Evolutionary conservation across 257 asterid species (phyloP).

Genomic region (Ehretia macrophylla): DNA sequence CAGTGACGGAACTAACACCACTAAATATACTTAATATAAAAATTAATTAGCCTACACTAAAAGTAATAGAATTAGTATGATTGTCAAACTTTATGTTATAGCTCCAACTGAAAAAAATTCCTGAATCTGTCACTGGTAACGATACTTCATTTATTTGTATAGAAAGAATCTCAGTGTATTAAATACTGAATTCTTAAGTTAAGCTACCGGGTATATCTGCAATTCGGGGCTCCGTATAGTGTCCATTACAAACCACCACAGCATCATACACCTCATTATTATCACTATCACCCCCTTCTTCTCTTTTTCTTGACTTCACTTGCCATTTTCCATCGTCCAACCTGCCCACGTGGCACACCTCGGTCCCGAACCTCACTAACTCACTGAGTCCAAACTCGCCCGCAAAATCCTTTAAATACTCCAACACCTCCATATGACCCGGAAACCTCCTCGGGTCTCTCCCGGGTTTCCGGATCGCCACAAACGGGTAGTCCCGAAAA

Average conservation of each 20-base stretch:
- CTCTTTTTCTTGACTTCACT: constrained; percentile 40
- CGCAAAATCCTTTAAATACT: constrained; percentile 65
- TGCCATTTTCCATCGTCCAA: constrained; percentile 58
- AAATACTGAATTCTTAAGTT: neutral
- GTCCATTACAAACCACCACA: constrained; percentile 89
- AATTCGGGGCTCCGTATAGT: constrained; percentile 72
- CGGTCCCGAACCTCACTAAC: constrained; percentile 69
- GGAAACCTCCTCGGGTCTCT: constrained; percentile 85
- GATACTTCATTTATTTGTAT: too few relatives aligned
- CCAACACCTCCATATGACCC: constrained; percentile 66
- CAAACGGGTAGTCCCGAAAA: constrained; percentile 70
- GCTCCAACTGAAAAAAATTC: too few relatives aligned
- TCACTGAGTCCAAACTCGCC: constrained; percentile 53
- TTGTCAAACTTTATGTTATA: too few relatives aligned
- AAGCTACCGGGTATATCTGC: constrained; percentile 75
- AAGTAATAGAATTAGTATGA: too few relatives aligned
- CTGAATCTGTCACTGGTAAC: too few relatives aligned
- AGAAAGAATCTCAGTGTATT: too few relatives aligned
- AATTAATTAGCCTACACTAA: too few relatives aligned
- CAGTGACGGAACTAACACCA: too few relatives aligned
- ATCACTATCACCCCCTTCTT: constrained; percentile 23
- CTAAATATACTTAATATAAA: too few relatives aligned
- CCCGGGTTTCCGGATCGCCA: constrained; percentile 30
- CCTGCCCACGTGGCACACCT: constrained; percentile 53
- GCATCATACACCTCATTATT: constrained; percentile 68